phyloP scores from a whole-genome alignment of 345 rosid species.

The Lagerstroemia speciosa region DNA sequence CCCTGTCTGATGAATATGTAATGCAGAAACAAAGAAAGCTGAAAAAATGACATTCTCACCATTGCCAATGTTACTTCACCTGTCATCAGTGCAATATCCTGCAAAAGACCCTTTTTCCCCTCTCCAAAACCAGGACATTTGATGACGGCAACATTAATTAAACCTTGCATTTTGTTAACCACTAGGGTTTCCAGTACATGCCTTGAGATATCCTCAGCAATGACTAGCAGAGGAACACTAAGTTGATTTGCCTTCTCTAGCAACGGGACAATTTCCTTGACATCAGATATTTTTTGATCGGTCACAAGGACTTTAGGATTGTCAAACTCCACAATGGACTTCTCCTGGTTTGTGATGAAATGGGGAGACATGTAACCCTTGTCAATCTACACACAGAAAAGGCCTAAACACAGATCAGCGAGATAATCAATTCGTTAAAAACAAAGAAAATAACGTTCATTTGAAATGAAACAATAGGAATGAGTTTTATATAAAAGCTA shows the following conservation, averaged over 20 bases:
- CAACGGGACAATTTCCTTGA: slow-evolving; percentile 60
- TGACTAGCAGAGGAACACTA: slow-evolving; percentile 68
- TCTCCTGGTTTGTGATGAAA: slow-evolving; percentile 78
- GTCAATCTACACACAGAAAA: slow-evolving; percentile 48
- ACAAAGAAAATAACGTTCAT: background rate
- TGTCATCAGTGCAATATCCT: slow-evolving; percentile 85
- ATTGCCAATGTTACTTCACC: slow-evolving; percentile 25
- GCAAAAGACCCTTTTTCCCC: slow-evolving; percentile 73
- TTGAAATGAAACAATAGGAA: background rate
- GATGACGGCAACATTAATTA: slow-evolving; percentile 73
- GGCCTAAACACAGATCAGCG: background rate
- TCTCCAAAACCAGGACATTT: slow-evolving; percentile 72
- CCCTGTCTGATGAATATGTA: no score
- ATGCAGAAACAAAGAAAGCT: background rate
- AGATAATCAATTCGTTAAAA: background rate
- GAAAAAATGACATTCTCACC: background rate
- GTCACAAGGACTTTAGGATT: slow-evolving; percentile 72
- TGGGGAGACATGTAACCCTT: slow-evolving; percentile 75
- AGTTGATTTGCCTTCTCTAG: slow-evolving; percentile 69
- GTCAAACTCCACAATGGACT: slow-evolving; percentile 65
- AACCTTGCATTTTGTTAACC: slow-evolving; percentile 63
- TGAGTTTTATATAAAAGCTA: background rate
- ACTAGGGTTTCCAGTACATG: slow-evolving; percentile 63
- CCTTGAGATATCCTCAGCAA: slow-evolving; percentile 69
- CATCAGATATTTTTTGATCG: slow-evolving; percentile 55